Percentiles rank a stretch among this genome's conserved stretches.
These are phyloP conservation scores for Fraxinus baroniana DNA, from an alignment of 305 asterid species.

Conservation along the genomic window DNA sequence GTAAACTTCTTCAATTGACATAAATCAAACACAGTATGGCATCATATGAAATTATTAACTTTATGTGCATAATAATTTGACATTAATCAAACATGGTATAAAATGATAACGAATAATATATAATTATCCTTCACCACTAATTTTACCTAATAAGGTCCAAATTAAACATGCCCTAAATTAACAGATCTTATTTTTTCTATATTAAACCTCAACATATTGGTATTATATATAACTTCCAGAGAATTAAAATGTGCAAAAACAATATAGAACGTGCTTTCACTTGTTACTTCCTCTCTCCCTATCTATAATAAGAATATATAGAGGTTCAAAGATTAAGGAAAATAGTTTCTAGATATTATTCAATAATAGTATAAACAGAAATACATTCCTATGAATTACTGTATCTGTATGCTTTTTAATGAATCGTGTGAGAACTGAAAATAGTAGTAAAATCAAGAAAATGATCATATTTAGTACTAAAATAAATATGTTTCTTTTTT, in stretches of 20 bases:
- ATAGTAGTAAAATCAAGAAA: not conserved
- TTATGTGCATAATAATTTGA: not conserved
- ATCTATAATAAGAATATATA: not conserved
- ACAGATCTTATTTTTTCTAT: not conserved
- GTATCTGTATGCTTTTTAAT: not conserved
- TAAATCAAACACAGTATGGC: not conserved
- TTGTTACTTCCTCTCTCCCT: not conserved
- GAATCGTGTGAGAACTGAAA: not conserved
- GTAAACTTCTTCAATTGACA: not conserved
- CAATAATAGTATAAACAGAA: not conserved
- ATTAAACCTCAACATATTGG: not conserved
- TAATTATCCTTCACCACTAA: not conserved
- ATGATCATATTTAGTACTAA: not conserved
- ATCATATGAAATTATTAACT: not conserved
- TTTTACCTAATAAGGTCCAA: not conserved
- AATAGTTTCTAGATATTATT: not conserved
- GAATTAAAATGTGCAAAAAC: no score
- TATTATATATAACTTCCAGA: not conserved
- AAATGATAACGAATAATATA: not conserved
- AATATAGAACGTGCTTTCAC: not conserved
- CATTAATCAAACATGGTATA: not conserved
- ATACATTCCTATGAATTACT: not conserved
- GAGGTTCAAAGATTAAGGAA: not conserved
- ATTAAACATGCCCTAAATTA: not conserved
- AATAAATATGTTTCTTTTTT: not conserved